Conservation (phyloP, 2,329 filamentous ascomycete genomes). For the Colletotrichum caudatum region DNA sequence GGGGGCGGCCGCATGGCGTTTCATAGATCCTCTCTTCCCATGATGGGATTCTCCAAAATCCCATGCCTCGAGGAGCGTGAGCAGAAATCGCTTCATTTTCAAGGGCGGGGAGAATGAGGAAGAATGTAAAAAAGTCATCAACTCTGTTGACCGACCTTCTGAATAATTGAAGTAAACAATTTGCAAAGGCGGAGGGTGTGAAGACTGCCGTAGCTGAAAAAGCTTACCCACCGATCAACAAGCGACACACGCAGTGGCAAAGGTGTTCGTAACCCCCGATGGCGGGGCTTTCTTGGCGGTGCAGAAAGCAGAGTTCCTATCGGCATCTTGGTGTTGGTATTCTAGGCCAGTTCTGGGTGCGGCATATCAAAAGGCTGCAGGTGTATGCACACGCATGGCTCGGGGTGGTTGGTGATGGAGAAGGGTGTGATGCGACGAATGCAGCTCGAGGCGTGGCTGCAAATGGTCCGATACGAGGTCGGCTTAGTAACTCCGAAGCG, state of each 20-base stretch:
- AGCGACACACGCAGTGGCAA: background rate
- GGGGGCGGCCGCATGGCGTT: conserved; percentile 27
- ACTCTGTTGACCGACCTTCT: background rate
- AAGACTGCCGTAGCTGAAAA: background rate
- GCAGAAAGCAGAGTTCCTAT: conserved; percentile 23
- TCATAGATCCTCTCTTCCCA: conserved; percentile 24
- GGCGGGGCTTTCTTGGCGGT: conserved; percentile 17
- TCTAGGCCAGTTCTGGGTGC: conserved; percentile 5
- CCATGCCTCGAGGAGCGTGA: conserved; percentile 8
- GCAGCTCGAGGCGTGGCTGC: conserved; percentile 15
- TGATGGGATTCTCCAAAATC: conserved; percentile 12
- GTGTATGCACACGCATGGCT: conserved; percentile 1
- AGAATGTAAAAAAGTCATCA: background rate
- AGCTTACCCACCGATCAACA: background rate
- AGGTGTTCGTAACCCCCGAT: conserved; percentile 23
- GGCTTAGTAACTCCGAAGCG: conserved; percentile 7
- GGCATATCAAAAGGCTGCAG: conserved; percentile 22
- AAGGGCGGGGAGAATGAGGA: background rate
- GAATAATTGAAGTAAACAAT: background rate
- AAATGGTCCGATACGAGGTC: conserved; percentile 2
- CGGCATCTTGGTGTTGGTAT: conserved; percentile 9
- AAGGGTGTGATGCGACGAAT: conserved; percentile 18
- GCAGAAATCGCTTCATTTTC: background rate
- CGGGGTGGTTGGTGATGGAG: conserved; percentile 29
- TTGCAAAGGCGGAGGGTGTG: background rate